phyloP scores from a whole-genome alignment of 306 rosid species.

The Glycyrrhiza uralensis region DNA sequence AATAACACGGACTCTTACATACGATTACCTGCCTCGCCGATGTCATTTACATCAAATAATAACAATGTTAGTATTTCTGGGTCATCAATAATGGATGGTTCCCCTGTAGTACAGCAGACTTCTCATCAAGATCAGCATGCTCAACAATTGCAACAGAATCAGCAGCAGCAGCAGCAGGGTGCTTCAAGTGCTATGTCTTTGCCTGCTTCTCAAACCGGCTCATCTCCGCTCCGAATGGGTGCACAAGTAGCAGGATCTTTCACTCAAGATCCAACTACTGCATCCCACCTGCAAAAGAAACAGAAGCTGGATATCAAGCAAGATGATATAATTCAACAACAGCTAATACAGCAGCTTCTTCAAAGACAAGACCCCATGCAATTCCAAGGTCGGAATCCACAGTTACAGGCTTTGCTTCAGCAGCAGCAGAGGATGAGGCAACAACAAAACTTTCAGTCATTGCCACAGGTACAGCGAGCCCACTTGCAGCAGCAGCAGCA shows the following conservation, averaged over 20 bases:
- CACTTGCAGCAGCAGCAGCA: conserved; percentile 50
- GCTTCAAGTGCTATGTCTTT: conserved; percentile 66
- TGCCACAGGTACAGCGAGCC: conserved; percentile 80
- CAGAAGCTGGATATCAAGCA: conserved; percentile 81
- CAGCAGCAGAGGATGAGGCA: conserved; percentile 67
- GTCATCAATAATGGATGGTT: conserved; percentile 89
- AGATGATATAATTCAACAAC: conserved; percentile 80
- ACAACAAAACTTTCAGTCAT: conserved; percentile 73
- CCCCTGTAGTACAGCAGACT: conserved; percentile 77
- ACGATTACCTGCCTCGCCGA: conserved; percentile 89
- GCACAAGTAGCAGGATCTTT: conserved; percentile 59
- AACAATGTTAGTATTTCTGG: conserved; percentile 87
- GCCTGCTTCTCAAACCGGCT: conserved; percentile 60
- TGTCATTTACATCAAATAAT: conserved; percentile 95
- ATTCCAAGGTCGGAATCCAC: conserved; percentile 72
- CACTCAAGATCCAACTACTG: conserved; percentile 69
- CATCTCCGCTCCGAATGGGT: conserved; percentile 53
- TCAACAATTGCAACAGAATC: conserved; percentile 73
- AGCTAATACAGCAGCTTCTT: conserved; percentile 71
- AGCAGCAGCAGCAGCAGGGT: conserved; percentile 62
- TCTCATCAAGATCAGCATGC: conserved; percentile 79
- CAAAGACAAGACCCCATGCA: conserved; percentile 86
- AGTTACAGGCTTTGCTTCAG: conserved; percentile 71
- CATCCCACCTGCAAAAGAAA: conserved; percentile 65
- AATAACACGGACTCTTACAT: conserved; percentile 76